These are phyloP conservation scores for Colletotrichum somersetense DNA, from an alignment of 2,329 filamentous ascomycete species.

Conservation along the genomic window DNA sequence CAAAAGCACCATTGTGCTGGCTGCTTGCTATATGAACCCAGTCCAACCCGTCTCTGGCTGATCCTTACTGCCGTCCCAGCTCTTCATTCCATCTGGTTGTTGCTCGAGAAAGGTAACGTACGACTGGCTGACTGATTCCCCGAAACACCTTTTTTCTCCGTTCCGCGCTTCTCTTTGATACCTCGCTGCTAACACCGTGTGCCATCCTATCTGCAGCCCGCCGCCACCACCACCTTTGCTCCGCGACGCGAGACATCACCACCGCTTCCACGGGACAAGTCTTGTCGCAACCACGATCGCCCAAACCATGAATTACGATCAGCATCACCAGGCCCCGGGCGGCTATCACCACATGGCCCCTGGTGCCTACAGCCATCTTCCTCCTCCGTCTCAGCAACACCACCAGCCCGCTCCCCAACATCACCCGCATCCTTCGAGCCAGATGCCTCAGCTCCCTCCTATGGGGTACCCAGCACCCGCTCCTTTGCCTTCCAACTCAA, in stretches of 20 bases:
- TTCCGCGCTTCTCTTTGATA: neutral
- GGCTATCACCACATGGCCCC: conserved; percentile 40
- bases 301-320: conserved; percentile 41
- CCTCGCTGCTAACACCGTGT: neutral
- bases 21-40: conserved; percentile 29
- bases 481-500: conserved; percentile 26
- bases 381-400: conserved; percentile 18
- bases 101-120: neutral
- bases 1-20: conserved; percentile 20
- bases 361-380: conserved; percentile 13
- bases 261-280: neutral
- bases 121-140: neutral
- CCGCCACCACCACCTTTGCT: neutral
- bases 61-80: neutral
- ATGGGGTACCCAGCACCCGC: conserved; percentile 37
- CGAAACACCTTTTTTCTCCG: too few species aligned
- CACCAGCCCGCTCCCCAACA: conserved; percentile 3
- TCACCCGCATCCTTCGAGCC: conserved; percentile 34
- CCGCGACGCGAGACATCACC: conserved; percentile 1
- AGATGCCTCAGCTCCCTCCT: conserved; percentile 38
- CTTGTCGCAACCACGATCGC: neutral
- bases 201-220: neutral
- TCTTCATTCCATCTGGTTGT: neutral
- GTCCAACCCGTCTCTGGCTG: conserved; percentile 7
- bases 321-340: conserved; percentile 30